A percentile compares a stretch with the other conserved stretches of the same genome.
Evolutionary conservation across 2,329 filamentous ascomycete species (phyloP).

Genomic region (Whalleya microplaca): DNA sequence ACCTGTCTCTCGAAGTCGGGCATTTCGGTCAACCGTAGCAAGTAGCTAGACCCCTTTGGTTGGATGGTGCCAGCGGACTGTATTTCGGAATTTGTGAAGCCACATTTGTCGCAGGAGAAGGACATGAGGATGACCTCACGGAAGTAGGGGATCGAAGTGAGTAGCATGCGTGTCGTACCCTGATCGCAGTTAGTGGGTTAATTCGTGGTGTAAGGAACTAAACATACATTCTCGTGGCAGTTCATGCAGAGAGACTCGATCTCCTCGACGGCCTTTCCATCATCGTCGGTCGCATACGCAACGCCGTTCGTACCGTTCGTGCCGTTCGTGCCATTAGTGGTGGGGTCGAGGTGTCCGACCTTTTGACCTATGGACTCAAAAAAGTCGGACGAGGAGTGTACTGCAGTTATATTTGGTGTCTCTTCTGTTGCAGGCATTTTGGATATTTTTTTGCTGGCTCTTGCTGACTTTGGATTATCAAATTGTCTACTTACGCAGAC

Average conservation of each 20-base stretch:
- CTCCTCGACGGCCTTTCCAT: conserved; percentile 63
- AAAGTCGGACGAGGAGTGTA: conserved; percentile 49
- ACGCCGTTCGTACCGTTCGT: conserved; percentile 29
- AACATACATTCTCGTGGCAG: conserved; percentile 73
- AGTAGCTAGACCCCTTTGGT: conserved; percentile 82
- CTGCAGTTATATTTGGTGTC: conserved; percentile 39
- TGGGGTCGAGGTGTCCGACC: conserved; percentile 54
- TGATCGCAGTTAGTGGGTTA: conserved; percentile 39
- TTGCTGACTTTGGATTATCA: neutral
- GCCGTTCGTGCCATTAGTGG: conserved; percentile 39
- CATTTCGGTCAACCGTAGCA: conserved; percentile 73
- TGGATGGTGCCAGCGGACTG: conserved; percentile 92
- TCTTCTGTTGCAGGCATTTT: conserved; percentile 49
- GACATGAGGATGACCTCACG: conserved; percentile 98
- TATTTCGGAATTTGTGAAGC: conserved; percentile 89
- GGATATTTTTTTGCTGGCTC: conserved; percentile 6
- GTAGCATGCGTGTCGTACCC: conserved; percentile 83
- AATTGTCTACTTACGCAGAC: neutral
- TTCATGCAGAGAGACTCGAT: conserved; percentile 87
- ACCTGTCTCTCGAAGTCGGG: conserved; percentile 84
- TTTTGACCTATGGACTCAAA: conserved; percentile 67
- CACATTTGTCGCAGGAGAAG: conserved; percentile 88
- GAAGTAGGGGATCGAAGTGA: conserved; percentile 95
- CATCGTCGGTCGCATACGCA: conserved; percentile 43
- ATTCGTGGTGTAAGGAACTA: neutral